Conservation (phyloP, 78 protist species). For the Chrysochromulina parva region DNA sequence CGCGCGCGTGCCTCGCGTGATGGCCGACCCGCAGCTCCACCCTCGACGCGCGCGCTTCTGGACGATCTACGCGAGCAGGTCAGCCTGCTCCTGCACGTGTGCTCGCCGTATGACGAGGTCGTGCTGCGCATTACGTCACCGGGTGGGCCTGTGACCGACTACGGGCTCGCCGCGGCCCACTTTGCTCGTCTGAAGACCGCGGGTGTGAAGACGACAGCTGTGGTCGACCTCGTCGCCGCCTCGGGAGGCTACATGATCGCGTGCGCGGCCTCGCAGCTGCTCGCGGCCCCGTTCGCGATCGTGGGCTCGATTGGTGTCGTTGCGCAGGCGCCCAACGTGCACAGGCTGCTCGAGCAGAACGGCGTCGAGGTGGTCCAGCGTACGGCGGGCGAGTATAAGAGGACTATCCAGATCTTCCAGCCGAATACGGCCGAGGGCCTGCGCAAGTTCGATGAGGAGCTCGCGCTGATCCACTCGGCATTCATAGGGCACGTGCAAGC, state of each 20-base stretch:
- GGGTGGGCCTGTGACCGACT: background rate
- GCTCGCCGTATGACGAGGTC: background rate
- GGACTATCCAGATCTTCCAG: background rate
- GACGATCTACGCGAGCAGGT: background rate
- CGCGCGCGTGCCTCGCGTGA: background rate
- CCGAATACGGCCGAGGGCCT: background rate
- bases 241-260: background rate
- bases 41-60: background rate
- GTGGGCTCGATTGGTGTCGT: background rate
- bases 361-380: background rate
- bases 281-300: background rate
- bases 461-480: background rate
- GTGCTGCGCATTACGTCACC: background rate
- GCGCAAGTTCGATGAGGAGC: background rate
- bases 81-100: background rate
- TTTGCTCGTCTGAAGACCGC: background rate
- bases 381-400: background rate
- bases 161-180: background rate
- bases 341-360: background rate
- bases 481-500: background rate
- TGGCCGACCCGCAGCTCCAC: background rate
- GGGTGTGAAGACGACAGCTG: background rate
- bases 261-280: background rate
- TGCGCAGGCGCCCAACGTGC: background rate
- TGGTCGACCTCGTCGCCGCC: background rate